These are phyloP conservation scores for Corinectria fuckeliana DNA, from an alignment of 2,329 filamentous ascomycete genomes.

Conservation along the genomic window DNA sequence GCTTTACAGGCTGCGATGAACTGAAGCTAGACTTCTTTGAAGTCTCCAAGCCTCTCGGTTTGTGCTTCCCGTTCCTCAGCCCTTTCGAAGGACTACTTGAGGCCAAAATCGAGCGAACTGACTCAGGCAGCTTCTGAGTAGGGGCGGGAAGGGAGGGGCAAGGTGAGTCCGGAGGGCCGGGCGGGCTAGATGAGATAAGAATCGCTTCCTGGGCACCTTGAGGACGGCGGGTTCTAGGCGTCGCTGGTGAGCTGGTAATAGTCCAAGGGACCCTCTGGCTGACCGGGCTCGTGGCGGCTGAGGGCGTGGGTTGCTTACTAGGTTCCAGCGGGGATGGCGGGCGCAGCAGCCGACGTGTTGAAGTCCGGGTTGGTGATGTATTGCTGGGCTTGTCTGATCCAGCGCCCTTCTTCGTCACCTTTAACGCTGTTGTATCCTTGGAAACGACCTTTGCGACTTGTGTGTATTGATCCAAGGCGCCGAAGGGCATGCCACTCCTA, in stretches of 20 bases:
- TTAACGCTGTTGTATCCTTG: background rate
- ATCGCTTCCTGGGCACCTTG: constrained; percentile 46
- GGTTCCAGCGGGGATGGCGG: constrained; percentile 36
- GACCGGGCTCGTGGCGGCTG: constrained; percentile 31
- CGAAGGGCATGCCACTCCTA: constrained; percentile 29
- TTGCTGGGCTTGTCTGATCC: constrained; percentile 1
- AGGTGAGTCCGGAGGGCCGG: constrained; percentile 39
- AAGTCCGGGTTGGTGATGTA: constrained; percentile 7
- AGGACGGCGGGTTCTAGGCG: constrained; percentile 45
- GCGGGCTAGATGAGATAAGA: constrained; percentile 54
- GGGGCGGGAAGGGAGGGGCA: constrained; percentile 20
- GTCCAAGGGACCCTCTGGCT: constrained; percentile 44
- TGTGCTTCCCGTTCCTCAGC: constrained; percentile 18
- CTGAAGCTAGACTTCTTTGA: constrained; percentile 1
- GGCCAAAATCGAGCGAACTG: constrained; percentile 36
- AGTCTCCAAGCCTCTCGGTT: background rate
- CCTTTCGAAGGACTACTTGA: constrained; percentile 28
- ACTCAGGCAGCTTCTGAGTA: constrained; percentile 29
- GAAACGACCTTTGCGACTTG: constrained; percentile 46
- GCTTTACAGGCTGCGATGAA: constrained; percentile 17
- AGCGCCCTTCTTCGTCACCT: constrained; percentile 13
- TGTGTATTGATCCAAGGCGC: constrained; percentile 51
- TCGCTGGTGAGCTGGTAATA: constrained; percentile 51
- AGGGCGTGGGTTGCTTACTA: constrained; percentile 47
- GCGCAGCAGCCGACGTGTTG: constrained; percentile 28